Evolutionary conservation across 805 yeast species (phyloP).

Genomic region (Isabelozyma heimii): DNA sequence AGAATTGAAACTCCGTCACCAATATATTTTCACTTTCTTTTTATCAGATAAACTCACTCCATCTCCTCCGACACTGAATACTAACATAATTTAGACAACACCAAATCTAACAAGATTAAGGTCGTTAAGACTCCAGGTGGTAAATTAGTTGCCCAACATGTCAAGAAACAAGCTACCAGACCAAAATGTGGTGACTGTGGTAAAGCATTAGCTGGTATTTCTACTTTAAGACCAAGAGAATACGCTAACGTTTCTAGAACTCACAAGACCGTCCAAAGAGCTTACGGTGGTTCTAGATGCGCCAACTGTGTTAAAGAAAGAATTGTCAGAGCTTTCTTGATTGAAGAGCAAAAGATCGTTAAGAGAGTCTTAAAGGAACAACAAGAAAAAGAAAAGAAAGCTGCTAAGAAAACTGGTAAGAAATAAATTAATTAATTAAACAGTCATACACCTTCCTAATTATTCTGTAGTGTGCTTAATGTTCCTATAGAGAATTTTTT

Average conservation of each 20-base stretch:
- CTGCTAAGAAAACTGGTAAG: constrained; percentile 34
- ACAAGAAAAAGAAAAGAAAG: constrained; percentile 78
- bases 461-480: not conserved
- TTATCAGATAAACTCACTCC: not conserved
- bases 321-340: constrained; percentile 98
- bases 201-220: constrained; percentile 77
- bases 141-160: constrained; percentile 95
- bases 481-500: not conserved
- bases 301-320: constrained; percentile 99
- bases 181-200: constrained; percentile 91
- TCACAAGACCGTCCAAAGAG: constrained; percentile 97
- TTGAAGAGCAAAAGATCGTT: constrained; percentile 99
- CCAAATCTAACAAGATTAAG: constrained; percentile 99
- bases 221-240: constrained; percentile 97
- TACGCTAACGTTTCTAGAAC: constrained; percentile 94
- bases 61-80: constrained; percentile 4
- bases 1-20: no score
- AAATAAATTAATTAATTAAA: constrained; percentile 16
- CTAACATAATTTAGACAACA: constrained; percentile 69
- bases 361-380: constrained; percentile 98
- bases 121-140: constrained; percentile 99
- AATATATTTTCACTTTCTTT: not conserved
- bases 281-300: constrained; percentile 99
- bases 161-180: constrained; percentile 86
- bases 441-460: not conserved